Conservation (phyloP, 495 filamentous ascomycete species). For the Penicillium cinerascens region DNA sequence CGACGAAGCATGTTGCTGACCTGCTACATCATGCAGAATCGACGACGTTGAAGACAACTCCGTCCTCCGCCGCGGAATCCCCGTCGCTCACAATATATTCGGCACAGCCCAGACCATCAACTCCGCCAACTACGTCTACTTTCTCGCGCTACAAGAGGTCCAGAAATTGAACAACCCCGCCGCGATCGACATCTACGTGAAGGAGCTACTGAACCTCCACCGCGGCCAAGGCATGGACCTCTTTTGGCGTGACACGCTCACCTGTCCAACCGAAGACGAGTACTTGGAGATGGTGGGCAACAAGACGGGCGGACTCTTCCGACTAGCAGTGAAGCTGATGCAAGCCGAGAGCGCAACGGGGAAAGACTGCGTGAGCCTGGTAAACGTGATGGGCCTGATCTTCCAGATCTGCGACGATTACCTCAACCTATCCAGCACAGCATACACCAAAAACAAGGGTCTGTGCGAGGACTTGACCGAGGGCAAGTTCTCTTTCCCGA, state of each 20-base stretch:
- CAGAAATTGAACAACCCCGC: constrained; percentile 68
- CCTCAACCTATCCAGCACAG: constrained; percentile 68
- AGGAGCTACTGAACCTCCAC: constrained; percentile 91
- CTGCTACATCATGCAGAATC: constrained; percentile 45
- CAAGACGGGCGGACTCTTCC: constrained; percentile 95
- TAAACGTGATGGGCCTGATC: constrained; percentile 86
- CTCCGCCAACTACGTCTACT: constrained; percentile 95
- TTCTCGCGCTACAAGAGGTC: constrained; percentile 79
- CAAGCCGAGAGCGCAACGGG: constrained; percentile 72
- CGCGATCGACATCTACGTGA: constrained; percentile 74
- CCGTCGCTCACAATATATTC: constrained; percentile 92
- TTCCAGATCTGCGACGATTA: constrained; percentile 98
- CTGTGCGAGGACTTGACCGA: constrained; percentile 96
- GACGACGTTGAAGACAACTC: constrained; percentile 91
- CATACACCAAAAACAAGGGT: constrained; percentile 87
- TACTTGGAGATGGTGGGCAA: constrained; percentile 99
- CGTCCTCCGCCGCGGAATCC: constrained; percentile 77
- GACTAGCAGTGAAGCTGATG: constrained; percentile 93
- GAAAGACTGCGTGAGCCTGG: constrained; percentile 73
- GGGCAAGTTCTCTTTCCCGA: constrained; percentile 96
- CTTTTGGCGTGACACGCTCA: constrained; percentile 93
- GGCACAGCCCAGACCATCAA: constrained; percentile 96
- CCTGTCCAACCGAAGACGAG: constrained; percentile 90
- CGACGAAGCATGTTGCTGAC: background rate
- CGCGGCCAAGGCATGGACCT: constrained; percentile 97